Percentiles rank a stretch among this genome's conserved stretches.
Evolutionary conservation across 2,329 filamentous ascomycete genomes (phyloP).

Genomic region (Epicoccum nigrum): DNA sequence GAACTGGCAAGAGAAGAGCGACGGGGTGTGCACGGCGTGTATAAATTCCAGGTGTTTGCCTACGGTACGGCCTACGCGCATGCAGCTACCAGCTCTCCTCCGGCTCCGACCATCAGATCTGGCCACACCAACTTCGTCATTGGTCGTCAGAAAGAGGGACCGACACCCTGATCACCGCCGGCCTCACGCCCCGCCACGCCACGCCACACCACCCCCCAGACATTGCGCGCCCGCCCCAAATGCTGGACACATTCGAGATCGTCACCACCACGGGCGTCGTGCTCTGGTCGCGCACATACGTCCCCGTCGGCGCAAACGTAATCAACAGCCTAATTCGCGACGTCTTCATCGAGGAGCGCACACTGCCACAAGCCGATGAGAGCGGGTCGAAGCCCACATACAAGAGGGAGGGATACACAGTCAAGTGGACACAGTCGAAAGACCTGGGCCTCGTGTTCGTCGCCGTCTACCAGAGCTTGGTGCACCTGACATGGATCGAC

Average conservation of each 20-base stretch:
- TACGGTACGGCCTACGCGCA: no score
- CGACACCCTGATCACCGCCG: slow-evolving; percentile 2
- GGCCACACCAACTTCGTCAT: slow-evolving; percentile 40
- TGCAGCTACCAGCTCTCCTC: slow-evolving; percentile 12
- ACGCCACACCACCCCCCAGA: slow-evolving; percentile 8
- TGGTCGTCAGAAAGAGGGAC: slow-evolving; percentile 13
- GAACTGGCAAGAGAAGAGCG: not conserved
- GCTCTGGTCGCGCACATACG: slow-evolving; percentile 90
- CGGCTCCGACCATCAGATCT: slow-evolving; percentile 28
- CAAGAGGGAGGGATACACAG: slow-evolving; percentile 88
- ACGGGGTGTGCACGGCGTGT: not conserved
- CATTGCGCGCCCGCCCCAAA: slow-evolving; percentile 50
- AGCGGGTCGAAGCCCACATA: slow-evolving; percentile 74
- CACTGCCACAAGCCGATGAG: slow-evolving; percentile 65
- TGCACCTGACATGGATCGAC: slow-evolving; percentile 96
- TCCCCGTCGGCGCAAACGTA: slow-evolving; percentile 77
- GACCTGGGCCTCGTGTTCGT: slow-evolving; percentile 96
- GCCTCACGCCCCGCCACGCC: slow-evolving; percentile 12
- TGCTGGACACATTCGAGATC: slow-evolving; percentile 98
- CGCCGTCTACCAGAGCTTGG: slow-evolving; percentile 92
- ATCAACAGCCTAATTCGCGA: slow-evolving; percentile 96
- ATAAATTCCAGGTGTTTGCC: not conserved
- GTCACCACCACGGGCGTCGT: slow-evolving; percentile 95
- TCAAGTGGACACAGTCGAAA: slow-evolving; percentile 93
- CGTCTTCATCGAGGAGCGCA: slow-evolving; percentile 96